Conservation (phyloP, 2,329 filamentous ascomycete species). For the Colletotrichum lindemuthianum region DNA sequence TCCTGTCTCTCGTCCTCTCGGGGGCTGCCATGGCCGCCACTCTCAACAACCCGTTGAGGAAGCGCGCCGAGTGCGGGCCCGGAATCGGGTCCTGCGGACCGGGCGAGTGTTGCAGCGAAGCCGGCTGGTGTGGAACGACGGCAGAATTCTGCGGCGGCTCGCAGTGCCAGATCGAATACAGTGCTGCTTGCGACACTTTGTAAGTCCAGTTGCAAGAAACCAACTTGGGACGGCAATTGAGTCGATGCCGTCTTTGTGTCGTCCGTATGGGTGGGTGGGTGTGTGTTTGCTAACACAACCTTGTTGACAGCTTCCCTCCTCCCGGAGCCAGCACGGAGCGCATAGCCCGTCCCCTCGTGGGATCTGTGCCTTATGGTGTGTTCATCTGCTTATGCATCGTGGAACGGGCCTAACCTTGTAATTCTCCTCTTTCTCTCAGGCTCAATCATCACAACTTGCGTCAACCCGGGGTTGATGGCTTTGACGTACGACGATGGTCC, state of each 20-base stretch:
- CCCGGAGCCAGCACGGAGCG: slow-evolving; percentile 44
- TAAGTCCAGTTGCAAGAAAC: slow-evolving; percentile 40
- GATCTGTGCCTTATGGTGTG: slow-evolving; percentile 51
- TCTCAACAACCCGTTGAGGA: slow-evolving; percentile 26
- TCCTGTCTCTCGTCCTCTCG: slow-evolving; percentile 30
- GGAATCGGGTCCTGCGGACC: slow-evolving; percentile 47
- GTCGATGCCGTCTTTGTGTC: not conserved
- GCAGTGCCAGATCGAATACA: slow-evolving; percentile 51
- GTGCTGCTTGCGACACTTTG: slow-evolving; percentile 53
- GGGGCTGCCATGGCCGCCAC: slow-evolving; percentile 32
- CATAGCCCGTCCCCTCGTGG: slow-evolving; percentile 44
- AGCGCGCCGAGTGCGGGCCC: slow-evolving; percentile 44
- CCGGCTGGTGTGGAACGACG: slow-evolving; percentile 50
- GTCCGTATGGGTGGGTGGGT: no score
- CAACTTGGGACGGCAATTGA: not conserved
- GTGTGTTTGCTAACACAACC: not conserved
- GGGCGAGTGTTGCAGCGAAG: slow-evolving; percentile 49
- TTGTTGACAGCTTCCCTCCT: slow-evolving; percentile 43
- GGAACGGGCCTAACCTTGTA: slow-evolving; percentile 36
- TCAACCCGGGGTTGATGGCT: slow-evolving; percentile 49
- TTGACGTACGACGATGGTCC: slow-evolving; percentile 61
- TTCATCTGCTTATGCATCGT: slow-evolving; percentile 38
- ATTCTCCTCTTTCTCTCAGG: slow-evolving; percentile 37
- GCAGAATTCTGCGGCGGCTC: slow-evolving; percentile 49
- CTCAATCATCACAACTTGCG: slow-evolving; percentile 49